Evolutionary conservation across 202 grass and related monocot genomes (phyloP).

Genomic region (Eragrostis tef): DNA sequence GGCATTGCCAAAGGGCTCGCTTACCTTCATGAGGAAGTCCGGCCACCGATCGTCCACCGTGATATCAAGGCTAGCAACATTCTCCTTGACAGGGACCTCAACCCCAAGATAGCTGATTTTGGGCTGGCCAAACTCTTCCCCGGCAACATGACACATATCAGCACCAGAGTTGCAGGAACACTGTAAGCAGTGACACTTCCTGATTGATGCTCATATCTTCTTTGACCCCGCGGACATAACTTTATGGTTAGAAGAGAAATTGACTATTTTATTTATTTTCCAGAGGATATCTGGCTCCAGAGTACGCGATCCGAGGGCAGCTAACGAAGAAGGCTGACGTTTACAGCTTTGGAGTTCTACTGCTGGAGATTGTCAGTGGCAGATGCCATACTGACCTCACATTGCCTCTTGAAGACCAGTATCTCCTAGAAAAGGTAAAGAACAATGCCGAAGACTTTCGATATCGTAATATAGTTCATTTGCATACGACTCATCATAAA

Average conservation of each 20-base stretch:
- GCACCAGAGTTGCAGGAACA: constrained; percentile 89
- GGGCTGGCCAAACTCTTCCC: constrained; percentile 83
- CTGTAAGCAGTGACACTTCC: constrained; percentile 54
- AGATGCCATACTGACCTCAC: constrained; percentile 70
- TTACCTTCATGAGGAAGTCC: constrained; percentile 77
- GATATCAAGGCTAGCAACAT: constrained; percentile 91
- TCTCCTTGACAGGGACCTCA: constrained; percentile 78
- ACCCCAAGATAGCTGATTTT: constrained; percentile 80
- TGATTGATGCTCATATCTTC: not conserved
- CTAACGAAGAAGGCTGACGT: constrained; percentile 82
- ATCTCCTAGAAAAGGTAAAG: constrained; percentile 86
- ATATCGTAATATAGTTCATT: not conserved
- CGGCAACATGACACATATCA: constrained; percentile 72
- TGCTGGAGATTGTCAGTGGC: constrained; percentile 82
- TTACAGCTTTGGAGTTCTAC: constrained; percentile 90
- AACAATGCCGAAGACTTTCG: not conserved
- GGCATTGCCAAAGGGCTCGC: constrained; percentile 63
- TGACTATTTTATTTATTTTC: not conserved
- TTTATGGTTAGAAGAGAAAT: not conserved
- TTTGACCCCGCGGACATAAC: constrained; percentile 8
- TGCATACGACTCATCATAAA: not conserved
- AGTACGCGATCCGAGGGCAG: constrained; percentile 86
- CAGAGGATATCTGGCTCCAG: constrained; percentile 86
- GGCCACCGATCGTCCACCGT: constrained; percentile 70
- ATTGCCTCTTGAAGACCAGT: constrained; percentile 67